A percentile compares a stretch with the other conserved stretches of the same genome.
Evolutionary conservation across 495 filamentous ascomycete species (phyloP).

Genomic region (Parmelia sp.): DNA sequence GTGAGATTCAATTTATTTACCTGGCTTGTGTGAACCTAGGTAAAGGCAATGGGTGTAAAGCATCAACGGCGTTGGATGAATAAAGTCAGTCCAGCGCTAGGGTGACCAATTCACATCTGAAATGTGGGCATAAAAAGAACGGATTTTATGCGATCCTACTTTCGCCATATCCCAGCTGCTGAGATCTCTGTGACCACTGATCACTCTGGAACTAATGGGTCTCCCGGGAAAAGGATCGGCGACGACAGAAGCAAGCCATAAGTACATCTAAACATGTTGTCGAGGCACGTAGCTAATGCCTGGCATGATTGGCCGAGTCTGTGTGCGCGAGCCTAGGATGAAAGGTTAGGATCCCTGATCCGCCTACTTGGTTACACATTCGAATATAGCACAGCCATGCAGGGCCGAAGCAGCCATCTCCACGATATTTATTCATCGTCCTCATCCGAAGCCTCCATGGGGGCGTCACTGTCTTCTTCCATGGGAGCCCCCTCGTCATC

Average conservation of each 20-base stretch:
- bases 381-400: background rate
- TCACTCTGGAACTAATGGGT: background rate
- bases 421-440: slow-evolving; percentile 32
- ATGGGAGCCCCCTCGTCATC: slow-evolving; percentile 62
- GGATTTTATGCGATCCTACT: background rate
- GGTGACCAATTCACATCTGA: background rate
- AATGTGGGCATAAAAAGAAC: too few species aligned
- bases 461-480: slow-evolving; percentile 60
- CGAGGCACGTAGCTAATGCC: background rate
- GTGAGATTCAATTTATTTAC: background rate
- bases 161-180: background rate
- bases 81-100: background rate
- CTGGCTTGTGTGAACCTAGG: background rate
- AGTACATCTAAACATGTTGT: background rate
- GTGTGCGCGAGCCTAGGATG: background rate
- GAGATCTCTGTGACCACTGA: background rate
- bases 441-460: slow-evolving; percentile 51
- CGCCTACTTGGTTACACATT: background rate
- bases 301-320: background rate
- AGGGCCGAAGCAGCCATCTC: slow-evolving; percentile 3
- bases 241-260: background rate
- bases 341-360: background rate
- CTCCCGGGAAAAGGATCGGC: background rate
- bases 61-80: background rate
- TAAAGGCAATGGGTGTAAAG: background rate